Evolutionary conservation across 768 basidiomycete species (phyloP).

Genomic region (Suillus variegatus): DNA sequence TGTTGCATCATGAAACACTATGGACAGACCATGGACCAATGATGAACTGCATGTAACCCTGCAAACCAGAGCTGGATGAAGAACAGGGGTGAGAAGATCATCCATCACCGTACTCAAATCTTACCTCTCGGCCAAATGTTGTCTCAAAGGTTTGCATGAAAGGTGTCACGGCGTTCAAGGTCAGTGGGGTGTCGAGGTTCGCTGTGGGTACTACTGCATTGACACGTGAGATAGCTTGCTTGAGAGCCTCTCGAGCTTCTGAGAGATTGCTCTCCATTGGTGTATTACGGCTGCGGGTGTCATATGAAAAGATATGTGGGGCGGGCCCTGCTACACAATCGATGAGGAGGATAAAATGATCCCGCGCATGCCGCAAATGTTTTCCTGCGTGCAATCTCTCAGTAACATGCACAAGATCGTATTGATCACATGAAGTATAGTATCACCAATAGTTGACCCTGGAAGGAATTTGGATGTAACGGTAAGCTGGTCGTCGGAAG

Average conservation of each 20-base stretch:
- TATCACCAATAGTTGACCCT: constrained; percentile 83
- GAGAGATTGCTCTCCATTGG: constrained; percentile 76
- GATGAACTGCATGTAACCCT: constrained; percentile 84
- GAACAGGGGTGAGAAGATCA: constrained; percentile 9
- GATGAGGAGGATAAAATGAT: constrained; percentile 74
- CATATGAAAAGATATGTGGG: constrained; percentile 69
- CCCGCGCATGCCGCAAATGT: constrained; percentile 82
- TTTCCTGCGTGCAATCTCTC: constrained; percentile 55
- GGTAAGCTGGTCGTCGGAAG: constrained; percentile 68
- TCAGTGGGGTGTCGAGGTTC: constrained; percentile 59
- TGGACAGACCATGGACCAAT: constrained; percentile 80
- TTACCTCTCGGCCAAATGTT: constrained; percentile 82
- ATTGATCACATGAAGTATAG: constrained; percentile 1
- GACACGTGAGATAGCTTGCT: constrained; percentile 56
- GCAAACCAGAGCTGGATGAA: constrained; percentile 75
- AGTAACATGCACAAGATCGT: not conserved
- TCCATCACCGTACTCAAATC: constrained; percentile 6
- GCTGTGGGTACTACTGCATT: constrained; percentile 48
- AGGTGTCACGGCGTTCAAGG: constrained; percentile 80
- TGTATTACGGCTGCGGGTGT: constrained; percentile 73
- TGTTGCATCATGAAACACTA: not conserved
- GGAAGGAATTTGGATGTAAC: constrained; percentile 72
- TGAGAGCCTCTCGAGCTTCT: constrained; percentile 59
- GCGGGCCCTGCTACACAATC: constrained; percentile 49
- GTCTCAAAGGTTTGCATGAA: constrained; percentile 72